Evolutionary conservation across 2,329 filamentous ascomycete species (phyloP), one percentile per base, ranked within the genome.

Genomic region (Aspergillus aculeatinus): DNA sequence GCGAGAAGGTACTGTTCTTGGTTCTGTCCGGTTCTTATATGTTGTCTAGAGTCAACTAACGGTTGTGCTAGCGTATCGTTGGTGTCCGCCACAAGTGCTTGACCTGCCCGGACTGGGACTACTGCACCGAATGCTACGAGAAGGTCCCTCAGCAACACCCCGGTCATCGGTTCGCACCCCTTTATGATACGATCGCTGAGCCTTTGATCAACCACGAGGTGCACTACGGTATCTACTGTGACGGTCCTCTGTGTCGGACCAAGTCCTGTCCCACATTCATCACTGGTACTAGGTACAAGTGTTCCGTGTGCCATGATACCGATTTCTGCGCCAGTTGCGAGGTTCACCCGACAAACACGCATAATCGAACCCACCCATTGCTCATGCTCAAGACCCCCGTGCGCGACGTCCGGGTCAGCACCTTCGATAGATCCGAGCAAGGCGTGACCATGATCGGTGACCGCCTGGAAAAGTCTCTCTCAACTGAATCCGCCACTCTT

Each of bases 381-480:
- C 92, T 99, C 81, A 97, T 96, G 81, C 92, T 99, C 82, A 96
- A 92, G 84, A 96, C 91, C 2, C 90, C 94, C 10, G 89, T 99
- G 52, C 90, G 91, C 67, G 89, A 91, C 67, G 91, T 96, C 39
- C 93, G 86, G 63, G 90, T 99, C 55, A 93, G 87, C 53, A 98
- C 94, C 9, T 83, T 89, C 64, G 89, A 89, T 56, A 91, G 96
- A 76, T 87, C 92, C 60, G 81, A 87, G 67, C 89, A 89, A 54
- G 82, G 85, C 61, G 78, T 77, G 48, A 83, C 90, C n/a, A 74
- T 82, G 42, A 87, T 96, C 83, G 92, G 92, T 56, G 92, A 96
- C 71, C 82, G 78, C 39, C 65, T 65, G 19, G 66, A 65, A 31
- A 67, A 55, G 59, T 76, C 80, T 42, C 68, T 77, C 42, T 77